phyloP scores from a whole-genome alignment of 1,284 basidiomycete genomes.

The Cryptococcus depauperatus region DNA sequence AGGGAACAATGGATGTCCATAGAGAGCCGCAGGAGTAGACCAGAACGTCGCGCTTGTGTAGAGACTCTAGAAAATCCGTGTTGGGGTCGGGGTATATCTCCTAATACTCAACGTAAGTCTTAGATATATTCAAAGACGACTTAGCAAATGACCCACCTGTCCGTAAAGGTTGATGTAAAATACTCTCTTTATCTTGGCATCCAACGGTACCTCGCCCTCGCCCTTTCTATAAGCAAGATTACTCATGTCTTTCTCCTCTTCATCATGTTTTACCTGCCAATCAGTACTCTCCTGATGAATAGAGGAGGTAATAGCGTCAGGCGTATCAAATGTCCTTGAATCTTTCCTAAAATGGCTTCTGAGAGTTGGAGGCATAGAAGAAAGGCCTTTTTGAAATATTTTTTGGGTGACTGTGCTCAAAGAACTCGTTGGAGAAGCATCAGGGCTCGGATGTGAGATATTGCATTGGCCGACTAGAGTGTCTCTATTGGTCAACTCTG shows the following conservation, averaged over 20 bases:
- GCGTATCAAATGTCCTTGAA: constrained; percentile 42
- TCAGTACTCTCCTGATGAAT: constrained; percentile 10
- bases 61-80: constrained; percentile 62
- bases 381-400: too few species aligned
- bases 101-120: constrained; percentile 14
- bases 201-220: constrained; percentile 54
- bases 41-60: constrained; percentile 60
- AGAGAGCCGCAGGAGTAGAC: constrained; percentile 88
- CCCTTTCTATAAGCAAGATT: constrained; percentile 42
- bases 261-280: constrained; percentile 14
- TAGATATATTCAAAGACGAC: neutral
- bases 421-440: constrained; percentile 9
- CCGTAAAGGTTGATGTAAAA: constrained; percentile 93
- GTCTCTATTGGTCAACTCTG: constrained; percentile 69
- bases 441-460: constrained; percentile 79
- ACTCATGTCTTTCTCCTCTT: constrained; percentile 50
- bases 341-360: constrained; percentile 26
- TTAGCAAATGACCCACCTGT: constrained; percentile 47
- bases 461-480: constrained; percentile 90
- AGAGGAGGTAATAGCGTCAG: constrained; percentile 19
- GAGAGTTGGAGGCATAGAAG: constrained; percentile 21
- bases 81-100: constrained; percentile 86
- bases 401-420: constrained; percentile 5
- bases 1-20: constrained; percentile 92
- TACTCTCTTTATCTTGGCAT: constrained; percentile 58